Evolutionary conservation across 331 rosid genomes (phyloP).

Genomic region (Quercus lobata): DNA sequence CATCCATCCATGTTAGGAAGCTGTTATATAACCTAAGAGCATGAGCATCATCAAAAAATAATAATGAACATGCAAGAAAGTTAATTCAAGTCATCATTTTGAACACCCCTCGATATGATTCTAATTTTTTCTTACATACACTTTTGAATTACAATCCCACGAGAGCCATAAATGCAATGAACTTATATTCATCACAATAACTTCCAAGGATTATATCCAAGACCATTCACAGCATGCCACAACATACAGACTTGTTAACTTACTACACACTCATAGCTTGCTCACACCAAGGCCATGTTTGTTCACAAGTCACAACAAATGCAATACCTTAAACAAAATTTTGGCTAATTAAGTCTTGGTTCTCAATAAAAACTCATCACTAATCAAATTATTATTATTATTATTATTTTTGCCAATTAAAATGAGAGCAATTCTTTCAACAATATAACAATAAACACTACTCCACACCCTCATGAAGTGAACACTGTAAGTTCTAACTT

Average conservation of each 20-base stretch:
- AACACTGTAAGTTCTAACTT: no score
- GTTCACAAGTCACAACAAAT: neutral
- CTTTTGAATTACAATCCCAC: neutral
- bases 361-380: no score
- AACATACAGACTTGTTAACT: neutral
- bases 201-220: slow-evolving; percentile 1
- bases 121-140: neutral
- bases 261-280: neutral
- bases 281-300: neutral
- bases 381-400: no score
- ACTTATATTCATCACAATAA: neutral
- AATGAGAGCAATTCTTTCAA: neutral
- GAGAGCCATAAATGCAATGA: neutral
- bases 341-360: neutral
- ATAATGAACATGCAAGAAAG: neutral
- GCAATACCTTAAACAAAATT: neutral
- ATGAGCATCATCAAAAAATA: neutral
- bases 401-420: neutral
- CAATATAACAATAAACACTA: no score
- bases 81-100: neutral
- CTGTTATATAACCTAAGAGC: neutral
- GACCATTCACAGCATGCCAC: neutral
- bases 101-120: neutral
- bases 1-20: neutral
- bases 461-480: no score